A percentile compares a stretch with the other conserved stretches of the same genome.
These are phyloP conservation scores for Trichosphaerium sp. DNA, from an alignment of 78 protist species.

Conservation along the genomic window DNA sequence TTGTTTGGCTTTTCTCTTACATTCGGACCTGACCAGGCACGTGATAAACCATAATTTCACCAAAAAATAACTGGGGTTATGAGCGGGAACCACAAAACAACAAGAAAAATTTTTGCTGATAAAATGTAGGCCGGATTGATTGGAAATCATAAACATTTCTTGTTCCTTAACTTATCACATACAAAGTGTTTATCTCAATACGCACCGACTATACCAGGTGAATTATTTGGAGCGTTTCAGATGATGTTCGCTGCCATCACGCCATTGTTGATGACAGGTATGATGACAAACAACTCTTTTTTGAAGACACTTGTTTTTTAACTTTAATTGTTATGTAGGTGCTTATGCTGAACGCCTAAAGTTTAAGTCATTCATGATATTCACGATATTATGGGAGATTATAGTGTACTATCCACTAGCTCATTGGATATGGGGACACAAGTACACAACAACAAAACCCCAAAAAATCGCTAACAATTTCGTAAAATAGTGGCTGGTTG, in stretches of 20 bases:
- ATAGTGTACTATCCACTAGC: constrained; percentile 79
- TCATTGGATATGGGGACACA: constrained; percentile 79
- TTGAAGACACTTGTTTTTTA: neutral
- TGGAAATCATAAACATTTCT: constrained; percentile 20
- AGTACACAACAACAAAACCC: neutral
- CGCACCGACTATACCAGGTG: constrained; percentile 48
- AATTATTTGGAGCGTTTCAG: constrained; percentile 58
- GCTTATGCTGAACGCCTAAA: constrained; percentile 71
- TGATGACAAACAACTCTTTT: neutral
- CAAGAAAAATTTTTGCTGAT: too few species aligned
- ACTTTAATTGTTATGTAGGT: constrained; percentile 7
- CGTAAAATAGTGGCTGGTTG: constrained; percentile 66
- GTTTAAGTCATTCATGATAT: constrained; percentile 29
- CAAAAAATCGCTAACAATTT: constrained; percentile 12
- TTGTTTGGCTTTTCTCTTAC: constrained; percentile 60
- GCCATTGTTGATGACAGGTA: constrained; percentile 78
- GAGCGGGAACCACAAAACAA: too few species aligned
- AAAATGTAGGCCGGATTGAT: constrained; percentile 43
- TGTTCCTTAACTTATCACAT: constrained; percentile 18
- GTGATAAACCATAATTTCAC: neutral
- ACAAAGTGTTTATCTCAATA: constrained; percentile 16
- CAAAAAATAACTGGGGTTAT: too few species aligned
- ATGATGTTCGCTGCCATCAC: constrained; percentile 84
- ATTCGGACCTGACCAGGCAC: constrained; percentile 44
- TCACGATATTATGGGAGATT: constrained; percentile 58